phyloP scores from a whole-genome alignment of 2,329 filamentous ascomycete genomes.

The Chalaropsis thielavioides region DNA sequence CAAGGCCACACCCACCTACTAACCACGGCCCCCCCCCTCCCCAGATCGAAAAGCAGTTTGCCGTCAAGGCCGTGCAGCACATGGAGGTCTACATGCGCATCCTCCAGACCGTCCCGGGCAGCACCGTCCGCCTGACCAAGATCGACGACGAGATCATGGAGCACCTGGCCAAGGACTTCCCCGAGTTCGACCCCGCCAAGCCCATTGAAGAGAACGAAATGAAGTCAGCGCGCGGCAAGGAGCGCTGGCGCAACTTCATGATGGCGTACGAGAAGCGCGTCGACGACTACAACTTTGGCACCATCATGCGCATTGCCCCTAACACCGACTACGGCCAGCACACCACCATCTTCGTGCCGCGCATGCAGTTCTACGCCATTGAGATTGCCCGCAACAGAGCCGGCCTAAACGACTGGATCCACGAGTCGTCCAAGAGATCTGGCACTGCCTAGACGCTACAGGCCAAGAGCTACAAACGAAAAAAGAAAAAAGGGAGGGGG shows the following conservation, averaged over 20 bases:
- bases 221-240: conserved; percentile 95
- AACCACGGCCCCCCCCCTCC: not conserved
- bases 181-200: conserved; percentile 72
- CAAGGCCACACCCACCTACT: not conserved
- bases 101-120: conserved; percentile 79
- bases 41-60: conserved; percentile 98
- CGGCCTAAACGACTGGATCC: conserved; percentile 94
- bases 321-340: conserved; percentile 76
- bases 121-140: conserved; percentile 79
- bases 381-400: conserved; percentile 54
- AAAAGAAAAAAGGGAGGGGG: not conserved
- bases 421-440: conserved; percentile 54
- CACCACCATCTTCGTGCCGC: conserved; percentile 68
- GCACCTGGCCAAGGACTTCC: conserved; percentile 76
- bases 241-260: conserved; percentile 88
- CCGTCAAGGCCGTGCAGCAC: conserved; percentile 93
- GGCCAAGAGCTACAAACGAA: not conserved
- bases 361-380: conserved; percentile 43
- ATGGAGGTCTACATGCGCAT: conserved; percentile 96
- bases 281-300: conserved; percentile 97
- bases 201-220: conserved; percentile 83
- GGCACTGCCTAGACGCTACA: not conserved
- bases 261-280: conserved; percentile 85
- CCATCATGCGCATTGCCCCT: conserved; percentile 67
- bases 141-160: conserved; percentile 89